Base-by-base conservation (phyloP, 1,284 basidiomycete genomes). In the Microbotryum intermedium region DNA sequence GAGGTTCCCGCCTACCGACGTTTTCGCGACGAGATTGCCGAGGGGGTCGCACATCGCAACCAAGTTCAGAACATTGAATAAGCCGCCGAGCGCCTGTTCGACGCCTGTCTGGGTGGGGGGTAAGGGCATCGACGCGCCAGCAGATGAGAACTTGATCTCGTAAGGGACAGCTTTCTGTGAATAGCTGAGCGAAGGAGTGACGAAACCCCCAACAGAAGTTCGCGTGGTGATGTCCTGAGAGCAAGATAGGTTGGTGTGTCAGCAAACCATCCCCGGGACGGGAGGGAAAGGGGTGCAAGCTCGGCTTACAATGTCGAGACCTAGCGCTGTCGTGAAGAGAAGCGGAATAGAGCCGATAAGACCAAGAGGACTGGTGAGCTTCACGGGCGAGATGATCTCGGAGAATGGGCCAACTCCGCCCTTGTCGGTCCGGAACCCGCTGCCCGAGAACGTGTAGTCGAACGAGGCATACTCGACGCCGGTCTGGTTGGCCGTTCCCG, bases 141-240 rank as follows among this genome's bases (percentile, higher is more conserved):
- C 34, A 16, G 16, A 39, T 5, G 34, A 39, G 34, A 39, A 18
- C 34, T 39, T 11, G 13, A 39, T 39, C 34, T 39, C 34, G 42
- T 58, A 59, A 10, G 57, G 59, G 7, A 64, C 59, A 1, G 18
- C 28, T 44, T 57, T 58, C 57, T 64, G 62, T 26, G 43, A 43
- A 51, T 64, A 64, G 16, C 18, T n/a, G 26, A 64, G 52, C n/a
- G 54, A 56, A 21, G 62, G 62, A 3, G 62, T 59, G 28, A 59
- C 48, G 44, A 61, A 64, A 13, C 57, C 59, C 20, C 58, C 62
- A 26, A 64, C 53, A 1, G 57, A 57, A 21, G 59, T 59, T 4
- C 23, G 18, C 3, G 53, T 11, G 4, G 34, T 48, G 54, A 64
- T 61, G 42, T 60, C 57, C 59, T 61, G 55, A 16, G 21, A 18